Percentiles rank a stretch among this genome's conserved stretches.
These are phyloP conservation scores for Mallotus repandus DNA, from an alignment of 441 rosid genomes.

Conservation along the genomic window DNA sequence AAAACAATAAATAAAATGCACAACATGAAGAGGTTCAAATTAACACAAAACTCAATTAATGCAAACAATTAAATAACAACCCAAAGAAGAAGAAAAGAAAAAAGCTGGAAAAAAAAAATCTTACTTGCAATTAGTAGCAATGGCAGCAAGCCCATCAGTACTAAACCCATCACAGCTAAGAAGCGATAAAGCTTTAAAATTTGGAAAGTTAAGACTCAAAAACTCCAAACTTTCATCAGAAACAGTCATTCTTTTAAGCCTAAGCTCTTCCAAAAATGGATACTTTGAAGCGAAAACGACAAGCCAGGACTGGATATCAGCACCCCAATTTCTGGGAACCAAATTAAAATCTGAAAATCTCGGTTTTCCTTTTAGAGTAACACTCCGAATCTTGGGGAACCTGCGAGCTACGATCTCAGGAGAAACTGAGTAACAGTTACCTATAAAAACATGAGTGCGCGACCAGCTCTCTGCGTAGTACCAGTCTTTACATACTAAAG, in stretches of 20 bases:
- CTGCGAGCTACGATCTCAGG: constrained; percentile 54
- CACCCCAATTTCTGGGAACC: constrained; percentile 71
- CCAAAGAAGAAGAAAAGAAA: not conserved
- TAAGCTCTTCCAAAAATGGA: constrained; percentile 57
- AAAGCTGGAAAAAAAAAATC: constrained; percentile 3
- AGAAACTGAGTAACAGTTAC: constrained; percentile 68
- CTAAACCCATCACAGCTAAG: constrained; percentile 68
- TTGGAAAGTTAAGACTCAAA: constrained; percentile 44
- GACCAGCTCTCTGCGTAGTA: constrained; percentile 69
- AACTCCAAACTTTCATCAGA: constrained; percentile 59
- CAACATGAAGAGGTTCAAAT: not conserved
- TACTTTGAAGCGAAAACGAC: constrained; percentile 48
- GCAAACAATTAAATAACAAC: not conserved
- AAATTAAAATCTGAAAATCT: constrained; percentile 66
- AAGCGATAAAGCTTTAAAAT: constrained; percentile 55
- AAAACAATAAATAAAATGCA: constrained; percentile 8
- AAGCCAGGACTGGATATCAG: constrained; percentile 59
- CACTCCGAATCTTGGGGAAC: constrained; percentile 53
- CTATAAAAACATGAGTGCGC: constrained; percentile 54
- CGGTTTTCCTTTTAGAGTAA: constrained; percentile 64
- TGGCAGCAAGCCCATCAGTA: constrained; percentile 51
- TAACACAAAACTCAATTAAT: not conserved
- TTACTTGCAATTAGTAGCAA: constrained; percentile 63
- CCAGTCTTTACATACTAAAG: constrained; percentile 65
- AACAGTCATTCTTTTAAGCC: constrained; percentile 69